Percentiles rank a stretch among this genome's conserved stretches.
phyloP scores from a whole-genome alignment of 768 basidiomycete species.

The Multifurca ochricompacta region DNA sequence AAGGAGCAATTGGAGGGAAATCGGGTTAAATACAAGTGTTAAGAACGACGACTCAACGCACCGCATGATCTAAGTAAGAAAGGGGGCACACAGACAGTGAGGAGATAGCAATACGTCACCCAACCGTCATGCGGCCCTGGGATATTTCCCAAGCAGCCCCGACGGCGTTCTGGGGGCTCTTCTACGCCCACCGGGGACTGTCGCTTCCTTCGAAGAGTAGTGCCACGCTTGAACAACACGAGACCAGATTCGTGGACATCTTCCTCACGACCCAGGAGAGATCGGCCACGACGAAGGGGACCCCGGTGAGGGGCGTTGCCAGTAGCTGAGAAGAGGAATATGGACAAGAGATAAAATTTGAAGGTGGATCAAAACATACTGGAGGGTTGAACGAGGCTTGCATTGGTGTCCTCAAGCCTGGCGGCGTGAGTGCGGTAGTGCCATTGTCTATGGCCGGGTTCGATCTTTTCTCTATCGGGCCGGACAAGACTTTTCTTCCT shows the following conservation, averaged over 20 bases:
- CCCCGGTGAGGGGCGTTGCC: conserved; percentile 65
- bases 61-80: conserved; percentile 72
- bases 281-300: conserved; percentile 73
- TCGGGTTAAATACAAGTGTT: too few species aligned
- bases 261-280: conserved; percentile 83
- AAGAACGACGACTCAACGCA: conserved; percentile 24
- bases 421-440: conserved; percentile 88
- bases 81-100: conserved; percentile 79
- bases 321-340: conserved; percentile 42
- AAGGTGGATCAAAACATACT: conserved; percentile 44
- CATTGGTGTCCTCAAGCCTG: conserved; percentile 63
- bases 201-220: conserved; percentile 69
- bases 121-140: conserved; percentile 90
- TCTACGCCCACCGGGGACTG: conserved; percentile 36
- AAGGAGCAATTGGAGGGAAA: background rate
- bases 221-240: conserved; percentile 81
- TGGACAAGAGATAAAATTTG: conserved; percentile 15
- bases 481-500: conserved; percentile 89
- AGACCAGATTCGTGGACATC: conserved; percentile 89
- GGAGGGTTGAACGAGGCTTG: conserved; percentile 68
- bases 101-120: conserved; percentile 88
- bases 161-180: conserved; percentile 33
- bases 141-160: conserved; percentile 60
- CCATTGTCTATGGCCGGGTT: conserved; percentile 89
- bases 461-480: conserved; percentile 94